phyloP scores from a whole-genome alignment of 1,284 basidiomycete genomes.

The Naganishia sp. region DNA sequence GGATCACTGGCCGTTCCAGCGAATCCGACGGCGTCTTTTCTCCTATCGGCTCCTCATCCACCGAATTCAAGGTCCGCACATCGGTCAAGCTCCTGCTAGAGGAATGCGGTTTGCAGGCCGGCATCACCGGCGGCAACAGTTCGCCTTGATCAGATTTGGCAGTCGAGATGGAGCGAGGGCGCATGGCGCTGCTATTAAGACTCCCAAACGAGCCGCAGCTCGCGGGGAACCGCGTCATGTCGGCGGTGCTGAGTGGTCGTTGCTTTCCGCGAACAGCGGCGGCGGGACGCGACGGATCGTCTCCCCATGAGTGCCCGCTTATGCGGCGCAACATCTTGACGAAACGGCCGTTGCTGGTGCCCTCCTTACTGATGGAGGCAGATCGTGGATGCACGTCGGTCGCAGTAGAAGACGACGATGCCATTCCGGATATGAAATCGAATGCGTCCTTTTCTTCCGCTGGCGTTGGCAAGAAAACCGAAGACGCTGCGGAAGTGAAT shows the following conservation, averaged over 20 bases:
- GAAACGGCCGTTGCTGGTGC: constrained; percentile 12
- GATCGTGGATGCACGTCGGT: constrained; percentile 2
- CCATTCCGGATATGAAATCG: constrained; percentile 1
- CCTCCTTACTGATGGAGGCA: constrained; percentile 18
- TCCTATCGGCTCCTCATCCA: constrained; percentile 13
- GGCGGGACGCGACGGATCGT: constrained; percentile 1
- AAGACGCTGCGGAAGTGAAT: constrained; percentile 11
- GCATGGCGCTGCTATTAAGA: not conserved
- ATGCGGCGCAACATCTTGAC: constrained; percentile 18
- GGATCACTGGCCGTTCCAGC: constrained; percentile 4
- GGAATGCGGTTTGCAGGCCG: not conserved
- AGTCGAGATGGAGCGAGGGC: not conserved
- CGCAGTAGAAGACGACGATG: not conserved
- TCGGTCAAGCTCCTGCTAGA: constrained; percentile 4
- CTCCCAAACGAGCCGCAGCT: constrained; percentile 20
- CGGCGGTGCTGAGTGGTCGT: not conserved
- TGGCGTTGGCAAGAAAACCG: constrained; percentile 21
- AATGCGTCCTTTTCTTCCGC: constrained; percentile 23
- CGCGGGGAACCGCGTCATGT: constrained; percentile 2
- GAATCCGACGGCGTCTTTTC: not conserved
- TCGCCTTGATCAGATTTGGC: not conserved
- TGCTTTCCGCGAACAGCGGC: not conserved
- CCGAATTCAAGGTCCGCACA: constrained; percentile 14
- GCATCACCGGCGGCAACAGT: constrained; percentile 12
- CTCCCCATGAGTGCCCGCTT: constrained; percentile 7